phyloP scores from a whole-genome alignment of 805 yeast species.

The Saccharomycopsis sp. region DNA sequence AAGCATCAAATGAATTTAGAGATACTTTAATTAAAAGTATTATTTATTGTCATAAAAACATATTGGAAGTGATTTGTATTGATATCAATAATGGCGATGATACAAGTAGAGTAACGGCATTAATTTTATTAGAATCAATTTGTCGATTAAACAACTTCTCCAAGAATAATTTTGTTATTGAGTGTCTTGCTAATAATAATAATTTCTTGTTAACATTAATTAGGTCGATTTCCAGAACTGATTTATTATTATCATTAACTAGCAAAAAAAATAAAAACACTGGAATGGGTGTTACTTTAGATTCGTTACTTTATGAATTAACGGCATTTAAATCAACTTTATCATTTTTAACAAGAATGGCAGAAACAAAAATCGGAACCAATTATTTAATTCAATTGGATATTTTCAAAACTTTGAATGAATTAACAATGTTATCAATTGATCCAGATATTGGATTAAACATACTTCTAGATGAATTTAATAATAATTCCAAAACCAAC shows the following conservation, averaged over 20 bases:
- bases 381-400: slow-evolving; percentile 65
- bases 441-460: slow-evolving; percentile 78
- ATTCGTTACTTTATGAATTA: slow-evolving; percentile 56
- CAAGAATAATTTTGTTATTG: slow-evolving; percentile 39
- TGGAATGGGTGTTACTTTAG: slow-evolving; percentile 26
- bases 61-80: slow-evolving; percentile 56
- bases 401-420: slow-evolving; percentile 49
- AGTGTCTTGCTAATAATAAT: slow-evolving; percentile 43
- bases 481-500: too few species aligned
- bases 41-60: slow-evolving; percentile 45
- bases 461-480: slow-evolving; percentile 32
- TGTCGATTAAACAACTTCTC: slow-evolving; percentile 14
- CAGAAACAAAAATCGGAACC: slow-evolving; percentile 72
- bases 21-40: slow-evolving; percentile 43
- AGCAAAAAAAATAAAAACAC: slow-evolving; percentile 28
- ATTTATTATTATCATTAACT: slow-evolving; percentile 40
- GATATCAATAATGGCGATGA: slow-evolving; percentile 81
- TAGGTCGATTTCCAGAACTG: slow-evolving; percentile 53
- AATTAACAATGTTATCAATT: slow-evolving; percentile 44
- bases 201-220: slow-evolving; percentile 59
- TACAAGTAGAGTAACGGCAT: slow-evolving; percentile 60
- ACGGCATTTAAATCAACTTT: slow-evolving; percentile 68
- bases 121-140: slow-evolving; percentile 62
- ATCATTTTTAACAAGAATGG: slow-evolving; percentile 60
- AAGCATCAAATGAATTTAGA: slow-evolving; percentile 25